A percentile compares a stretch with the other conserved stretches of the same genome.
Evolutionary conservation across 2,329 filamentous ascomycete species (phyloP).

Genomic region (Coniochaeta hoffmannii): DNA sequence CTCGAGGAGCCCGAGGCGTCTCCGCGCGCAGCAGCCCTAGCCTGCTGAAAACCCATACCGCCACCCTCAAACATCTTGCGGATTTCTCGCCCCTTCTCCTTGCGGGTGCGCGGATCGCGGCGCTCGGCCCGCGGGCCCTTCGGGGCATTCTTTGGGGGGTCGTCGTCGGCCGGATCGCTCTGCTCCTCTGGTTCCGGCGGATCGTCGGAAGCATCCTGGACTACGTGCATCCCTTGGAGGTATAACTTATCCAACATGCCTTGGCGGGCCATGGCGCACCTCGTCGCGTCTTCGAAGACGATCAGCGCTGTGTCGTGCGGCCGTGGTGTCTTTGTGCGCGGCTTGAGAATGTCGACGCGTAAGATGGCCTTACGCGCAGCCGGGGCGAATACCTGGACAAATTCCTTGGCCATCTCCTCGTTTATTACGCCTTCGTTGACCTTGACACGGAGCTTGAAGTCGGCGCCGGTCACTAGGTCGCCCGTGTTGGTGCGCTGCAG

Average conservation of each 20-base stretch:
- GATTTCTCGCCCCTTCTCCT: neutral
- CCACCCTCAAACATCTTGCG: neutral
- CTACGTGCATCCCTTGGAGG: neutral
- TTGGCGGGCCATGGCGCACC: neutral
- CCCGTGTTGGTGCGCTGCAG: neutral
- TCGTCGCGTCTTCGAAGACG: neutral
- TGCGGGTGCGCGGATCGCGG: neutral
- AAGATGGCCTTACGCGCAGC: neutral
- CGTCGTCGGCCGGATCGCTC: neutral
- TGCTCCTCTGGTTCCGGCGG: neutral
- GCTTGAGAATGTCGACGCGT: neutral
- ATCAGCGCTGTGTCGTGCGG: neutral
- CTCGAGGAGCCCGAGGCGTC: neutral
- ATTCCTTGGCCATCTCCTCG: neutral
- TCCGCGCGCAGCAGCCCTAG: too few species aligned
- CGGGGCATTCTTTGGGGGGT: neutral
- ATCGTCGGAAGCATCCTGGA: neutral
- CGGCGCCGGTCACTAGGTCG: neutral
- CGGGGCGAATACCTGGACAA: neutral
- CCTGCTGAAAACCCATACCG: too few species aligned
- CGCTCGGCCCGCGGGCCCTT: neutral
- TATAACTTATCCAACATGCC: neutral
- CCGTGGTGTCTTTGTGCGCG: neutral
- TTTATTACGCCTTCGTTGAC: neutral
- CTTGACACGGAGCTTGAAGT: neutral